These are phyloP conservation scores for Microcyclosporella mali DNA, from an alignment of 2,329 filamentous ascomycete genomes.

Conservation along the genomic window DNA sequence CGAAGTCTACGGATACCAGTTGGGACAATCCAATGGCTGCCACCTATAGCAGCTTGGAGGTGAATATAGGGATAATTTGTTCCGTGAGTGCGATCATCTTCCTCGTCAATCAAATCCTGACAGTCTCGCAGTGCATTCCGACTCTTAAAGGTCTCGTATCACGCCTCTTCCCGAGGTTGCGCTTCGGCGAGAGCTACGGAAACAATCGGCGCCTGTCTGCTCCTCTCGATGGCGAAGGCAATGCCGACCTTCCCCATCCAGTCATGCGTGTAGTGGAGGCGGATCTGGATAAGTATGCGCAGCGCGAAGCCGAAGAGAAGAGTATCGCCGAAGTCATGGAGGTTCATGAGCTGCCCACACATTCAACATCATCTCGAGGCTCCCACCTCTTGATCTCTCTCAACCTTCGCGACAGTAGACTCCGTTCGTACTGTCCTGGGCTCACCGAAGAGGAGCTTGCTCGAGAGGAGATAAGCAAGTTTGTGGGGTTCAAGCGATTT, in stretches of 20 bases:
- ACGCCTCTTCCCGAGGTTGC: slow-evolving; percentile 9
- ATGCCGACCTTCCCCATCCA: neutral
- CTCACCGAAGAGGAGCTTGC: neutral
- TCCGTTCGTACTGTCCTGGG: neutral
- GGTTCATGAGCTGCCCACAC: neutral
- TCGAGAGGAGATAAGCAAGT: neutral
- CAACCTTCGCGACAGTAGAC: neutral
- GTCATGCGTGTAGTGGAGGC: neutral
- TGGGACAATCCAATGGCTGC: slow-evolving; percentile 21
- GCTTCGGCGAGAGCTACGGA: slow-evolving; percentile 7
- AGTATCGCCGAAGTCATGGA: neutral
- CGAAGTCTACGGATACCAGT: slow-evolving; percentile 15
- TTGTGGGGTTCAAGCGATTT: neutral
- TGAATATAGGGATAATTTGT: slow-evolving; percentile 24
- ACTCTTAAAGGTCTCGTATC: slow-evolving; percentile 12
- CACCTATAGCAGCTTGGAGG: slow-evolving; percentile 18
- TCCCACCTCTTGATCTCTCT: neutral
- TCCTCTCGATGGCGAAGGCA: neutral
- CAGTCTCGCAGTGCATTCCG: slow-evolving; percentile 7
- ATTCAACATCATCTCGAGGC: neutral
- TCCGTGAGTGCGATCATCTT: slow-evolving; percentile 7
- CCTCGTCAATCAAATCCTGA: neutral
- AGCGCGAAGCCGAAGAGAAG: neutral
- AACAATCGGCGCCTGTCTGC: too few relatives aligned
- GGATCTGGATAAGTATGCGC: neutral